Base-by-base conservation (phyloP, 306 rosid genomes). In the Rosa chinensis region DNA sequence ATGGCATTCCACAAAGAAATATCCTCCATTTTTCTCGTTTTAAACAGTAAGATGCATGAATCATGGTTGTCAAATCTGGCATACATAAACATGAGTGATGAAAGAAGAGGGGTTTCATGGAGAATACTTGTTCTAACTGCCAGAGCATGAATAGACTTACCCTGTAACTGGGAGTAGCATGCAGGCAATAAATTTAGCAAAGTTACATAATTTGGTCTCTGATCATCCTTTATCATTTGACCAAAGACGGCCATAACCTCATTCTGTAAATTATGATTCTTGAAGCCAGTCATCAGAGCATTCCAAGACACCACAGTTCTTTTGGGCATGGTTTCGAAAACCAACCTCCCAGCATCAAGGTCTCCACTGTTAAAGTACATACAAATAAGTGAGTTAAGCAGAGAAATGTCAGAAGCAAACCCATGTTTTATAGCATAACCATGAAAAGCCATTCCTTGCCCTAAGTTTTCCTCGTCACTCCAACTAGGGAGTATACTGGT, bases 41-140 rank as follows among this genome's bases (percentile, higher is more conserved):
- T 72, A 56, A 81, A 85, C 61, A 75, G 75, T 23, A 75, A 32
- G n/a, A n/a, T 69, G 53, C 78, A 85, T 10, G 70, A 45, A 25
- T 28, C 58, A 28, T 44, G 40, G 59, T 70, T 45, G 17, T 71
- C 78, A 28, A 85, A 81, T 78, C 82, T 85, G 12, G 80, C 78
- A 74, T 85, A 78, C 88, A 81, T 85, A 80, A 75, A 62, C 40
- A 85, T 71, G 25, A 85, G 78, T 16, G 88, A 81, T 25, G 83
- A 74, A 63, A 75, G 75, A 78, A 78, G 55, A 53, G 81, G 50
- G 35, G 69, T 75, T 61, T 81, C 85, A 52, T 11, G 28, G 8
- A 63, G 10, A 45, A 62, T 35, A 70, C 76, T 85, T 5, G 67
- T 28, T 78, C 68, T 81, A n/a, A 78, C 23, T 25, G 78, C 71